Base-by-base conservation (phyloP, 352 stramenopile species). In the Pythium aristosporum region DNA sequence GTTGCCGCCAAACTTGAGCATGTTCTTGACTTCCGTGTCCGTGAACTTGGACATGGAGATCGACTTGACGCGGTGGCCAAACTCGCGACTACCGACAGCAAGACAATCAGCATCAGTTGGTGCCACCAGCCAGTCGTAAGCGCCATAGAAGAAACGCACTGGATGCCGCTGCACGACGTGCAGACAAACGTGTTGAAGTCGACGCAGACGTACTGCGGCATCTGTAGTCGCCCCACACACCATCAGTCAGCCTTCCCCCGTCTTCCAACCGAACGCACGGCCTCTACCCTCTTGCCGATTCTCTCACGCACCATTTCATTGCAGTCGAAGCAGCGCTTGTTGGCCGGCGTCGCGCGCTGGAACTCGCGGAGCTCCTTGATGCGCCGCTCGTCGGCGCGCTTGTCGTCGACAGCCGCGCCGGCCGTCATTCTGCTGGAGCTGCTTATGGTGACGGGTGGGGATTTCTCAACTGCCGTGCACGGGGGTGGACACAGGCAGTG, bases 161-260 rank as follows among this genome's bases (percentile, higher is more conserved):
- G 92, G 71, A 98, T 96, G 57, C 92, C 92, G 53, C 89, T 97
- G 71, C 92, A 98, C 1, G 89, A 77, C 23, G 92, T 98, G 77
- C 92, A 98, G n/a, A 97, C 88, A 56, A 97, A 98, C 34, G 91
- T 98, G 67, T 96, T 96, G 75, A 97, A 97, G 65, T 97, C 91
- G 60, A 96, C 70, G 48, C 90, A 95, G 42, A 98, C 76, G 64
- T 97, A 98, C 61, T 98, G 90, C 21, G 91, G 91, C 77, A 94
- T 94, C 88, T 96, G 62, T 51, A 25, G 5, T 13, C 32, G 39
- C 15, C 5, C 57, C 8, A 57, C 25, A 16, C 37, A 57, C n/a
- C 6, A 60, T 20, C 7, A 2, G 11, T 59, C 48, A 47, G 34
- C 37, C 9, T 23, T 57, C 5, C 25, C 2, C 12, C 9, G 7